Base-by-base conservation (phyloP, 2,329 filamentous ascomycete species). In the Stachybotrys chlorohalonatus region DNA sequence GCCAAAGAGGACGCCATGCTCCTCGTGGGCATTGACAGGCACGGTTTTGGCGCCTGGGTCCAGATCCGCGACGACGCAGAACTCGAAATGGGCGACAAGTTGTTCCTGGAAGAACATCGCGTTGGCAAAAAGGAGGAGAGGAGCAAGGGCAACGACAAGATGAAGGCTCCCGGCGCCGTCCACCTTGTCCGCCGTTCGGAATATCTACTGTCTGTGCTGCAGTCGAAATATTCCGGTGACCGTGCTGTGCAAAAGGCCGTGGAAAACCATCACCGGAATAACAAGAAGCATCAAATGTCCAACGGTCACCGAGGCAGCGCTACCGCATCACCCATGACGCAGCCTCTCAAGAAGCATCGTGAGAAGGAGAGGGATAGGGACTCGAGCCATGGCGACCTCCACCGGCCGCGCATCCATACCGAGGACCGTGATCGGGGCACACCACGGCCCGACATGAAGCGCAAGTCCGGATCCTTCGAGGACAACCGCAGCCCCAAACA, bases 61-160 rank as follows among this genome's bases (percentile, higher is more conserved):
- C 87, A 92, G 62, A 97, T 99, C 63, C 86, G 94, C 7, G 94
- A 99, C 62, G 94, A 99, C 65, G 74, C 83, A 1, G 91, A 96
- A 36, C 82, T 99, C 24, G 88, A 85, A 8, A 85, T 99, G 74
- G 75, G 77, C 1, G 91, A 96, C 63, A 97, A 96, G 66, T 89
- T 97, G 68, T 99, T 95, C 74, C 75, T 99, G 1, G 94, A 99
- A 68, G 95, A 99, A 70, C 92, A 97, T 69, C 88, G 93, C n/a
- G 93, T 97, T 16, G 94, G 95, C 69, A 94, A 95, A 74, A 97
- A 97, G 69, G 92, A 94, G 64, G 91, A 96, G 70, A 87, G 94
- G 42, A 88, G 79, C 64, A 90, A 90, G 64, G 83, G 76, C 15
- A 86, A 90, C 16, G 87, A 86, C 55, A 85, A 86, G 58, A 89